Base-by-base conservation (phyloP, 768 basidiomycete genomes). In the Pulveroboletus ravenelii region DNA sequence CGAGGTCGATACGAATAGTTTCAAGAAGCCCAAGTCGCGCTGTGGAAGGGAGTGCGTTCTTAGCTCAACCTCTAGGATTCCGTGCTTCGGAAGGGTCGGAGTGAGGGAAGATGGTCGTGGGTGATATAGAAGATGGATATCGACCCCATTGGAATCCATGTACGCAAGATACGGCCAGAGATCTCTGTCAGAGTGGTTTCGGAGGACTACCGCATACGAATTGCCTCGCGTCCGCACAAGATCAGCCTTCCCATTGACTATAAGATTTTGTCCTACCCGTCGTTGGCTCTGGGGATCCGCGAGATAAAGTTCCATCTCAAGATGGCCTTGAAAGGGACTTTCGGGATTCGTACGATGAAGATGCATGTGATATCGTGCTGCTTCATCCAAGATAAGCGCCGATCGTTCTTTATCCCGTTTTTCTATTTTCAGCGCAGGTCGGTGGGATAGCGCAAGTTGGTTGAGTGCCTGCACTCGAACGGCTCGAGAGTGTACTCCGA, bases 161-260 rank as follows among this genome's bases (percentile, higher is more conserved):
- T 78, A 81, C 1, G 75, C 74, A 31, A 84, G 70, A 60, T 81
- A 82, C 30, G 82, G 80, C 82, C 81, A 84, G 27, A 84, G 73
- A 60, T 80, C 76, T 49, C 64, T 55, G 54, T 75, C 71, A 2
- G 81, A 74, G 34, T 68, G 62, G 54, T 84, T 83, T 52, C 70
- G 74, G 20, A 84, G 61, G 32, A 75, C 66, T 41, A 82, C 66
- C 34, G 70, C 65, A 52, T 80, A 83, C 17, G 78, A 69, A 40
- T 74, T 63, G 29, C 66, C 66, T 52, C 67, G 62, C 45, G 74
- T 67, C 56, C 74, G 74, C 14, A 67, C 62, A 36, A 84, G 71
- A 25, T 71, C 70, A n/a, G 77, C 78, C 41, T 72, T 72, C 30
- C 77, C 78, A 46, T 78, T 54, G 27, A 67, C 57, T 42, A 84